Evolutionary conservation across 805 yeast species (phyloP).

Genomic region (Kurtzmaniella fragi): DNA sequence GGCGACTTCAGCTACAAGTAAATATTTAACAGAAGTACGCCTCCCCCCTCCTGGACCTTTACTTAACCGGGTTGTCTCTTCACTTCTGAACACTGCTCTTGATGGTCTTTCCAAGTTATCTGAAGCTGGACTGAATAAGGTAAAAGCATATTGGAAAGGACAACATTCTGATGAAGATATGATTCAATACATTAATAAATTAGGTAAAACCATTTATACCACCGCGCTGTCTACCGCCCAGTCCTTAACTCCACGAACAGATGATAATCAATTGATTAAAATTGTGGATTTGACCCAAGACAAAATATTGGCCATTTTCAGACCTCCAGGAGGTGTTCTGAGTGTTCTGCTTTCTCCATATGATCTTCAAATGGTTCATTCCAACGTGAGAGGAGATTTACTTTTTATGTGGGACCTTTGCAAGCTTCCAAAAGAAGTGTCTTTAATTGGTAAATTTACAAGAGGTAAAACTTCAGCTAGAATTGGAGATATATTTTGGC

Average conservation of each 20-base stretch:
- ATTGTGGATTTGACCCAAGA: slow-evolving; percentile 44
- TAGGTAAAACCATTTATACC: slow-evolving; percentile 27
- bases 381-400: slow-evolving; percentile 55
- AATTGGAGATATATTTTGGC: slow-evolving; percentile 52
- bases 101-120: slow-evolving; percentile 47
- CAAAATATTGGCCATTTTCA: slow-evolving; percentile 38
- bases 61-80: slow-evolving; percentile 42
- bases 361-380: slow-evolving; percentile 52
- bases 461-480: slow-evolving; percentile 62
- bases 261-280: slow-evolving; percentile 35
- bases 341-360: slow-evolving; percentile 56
- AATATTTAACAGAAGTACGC: slow-evolving; percentile 38
- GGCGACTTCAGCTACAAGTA: background rate
- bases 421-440: slow-evolving; percentile 44
- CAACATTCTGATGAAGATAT: slow-evolving; percentile 8
- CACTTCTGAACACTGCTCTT: slow-evolving; percentile 47
- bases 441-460: slow-evolving; percentile 51
- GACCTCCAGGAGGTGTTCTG: slow-evolving; percentile 61
- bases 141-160: slow-evolving; percentile 30
- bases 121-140: slow-evolving; percentile 42
- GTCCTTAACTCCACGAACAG: slow-evolving; percentile 17
- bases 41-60: slow-evolving; percentile 45
- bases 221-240: slow-evolving; percentile 27
- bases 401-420: slow-evolving; percentile 62
- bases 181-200: slow-evolving; percentile 18